phyloP scores from a whole-genome alignment of 1,139 yeast species.

The Candida dubliniensis region DNA sequence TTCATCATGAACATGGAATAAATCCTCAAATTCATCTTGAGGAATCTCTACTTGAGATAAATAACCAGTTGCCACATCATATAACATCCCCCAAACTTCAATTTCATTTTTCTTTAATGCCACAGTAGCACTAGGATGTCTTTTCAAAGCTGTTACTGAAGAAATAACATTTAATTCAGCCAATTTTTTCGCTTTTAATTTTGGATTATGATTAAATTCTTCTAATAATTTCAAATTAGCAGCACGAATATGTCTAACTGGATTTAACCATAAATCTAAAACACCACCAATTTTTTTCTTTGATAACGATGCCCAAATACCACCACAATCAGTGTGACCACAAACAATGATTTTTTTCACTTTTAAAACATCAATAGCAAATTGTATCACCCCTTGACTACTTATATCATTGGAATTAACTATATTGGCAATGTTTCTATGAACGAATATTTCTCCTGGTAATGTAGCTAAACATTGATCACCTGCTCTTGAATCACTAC shows the following conservation, averaged over 20 bases:
- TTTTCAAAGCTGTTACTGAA: conserved; percentile 55
- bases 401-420: conserved; percentile 72
- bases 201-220: conserved; percentile 45
- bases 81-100: conserved; percentile 85
- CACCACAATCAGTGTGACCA: conserved; percentile 99
- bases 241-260: conserved; percentile 70
- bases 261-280: conserved; percentile 75
- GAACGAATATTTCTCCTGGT: conserved; percentile 95
- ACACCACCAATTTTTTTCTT: conserved; percentile 72
- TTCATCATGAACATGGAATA: conserved; percentile 47
- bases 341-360: conserved; percentile 84
- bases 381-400: conserved; percentile 81
- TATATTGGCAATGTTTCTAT: conserved; percentile 87
- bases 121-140: conserved; percentile 73
- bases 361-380: conserved; percentile 84
- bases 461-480: conserved; percentile 75
- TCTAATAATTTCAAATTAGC: conserved; percentile 51
- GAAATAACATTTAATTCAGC: conserved; percentile 78
- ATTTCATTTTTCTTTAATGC: conserved; percentile 74
- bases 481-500: conserved; percentile 90
- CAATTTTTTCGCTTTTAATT: conserved; percentile 60
- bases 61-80: conserved; percentile 80
- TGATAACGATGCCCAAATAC: conserved; percentile 82
- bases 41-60: conserved; percentile 56
- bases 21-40: conserved; percentile 51